A percentile compares a stretch with the other conserved stretches of the same genome.
These are phyloP conservation scores for Exophiala oligosperma DNA, from an alignment of 2,329 filamentous ascomycete genomes.

Conservation along the genomic window DNA sequence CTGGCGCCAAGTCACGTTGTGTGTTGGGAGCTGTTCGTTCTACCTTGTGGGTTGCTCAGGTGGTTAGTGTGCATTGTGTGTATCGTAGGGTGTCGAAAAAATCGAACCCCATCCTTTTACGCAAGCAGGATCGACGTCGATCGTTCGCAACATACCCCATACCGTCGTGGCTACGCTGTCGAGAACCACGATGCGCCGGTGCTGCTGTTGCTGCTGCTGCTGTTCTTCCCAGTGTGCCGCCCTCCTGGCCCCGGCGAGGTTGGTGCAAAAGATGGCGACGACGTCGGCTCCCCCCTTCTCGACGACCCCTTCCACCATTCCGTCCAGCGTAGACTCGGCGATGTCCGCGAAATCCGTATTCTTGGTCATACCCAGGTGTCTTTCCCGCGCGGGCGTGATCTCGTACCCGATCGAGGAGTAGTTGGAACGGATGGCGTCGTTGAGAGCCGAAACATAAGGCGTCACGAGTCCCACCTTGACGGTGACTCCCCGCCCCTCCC, in stretches of 20 bases:
- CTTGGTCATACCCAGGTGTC: constrained; percentile 37
- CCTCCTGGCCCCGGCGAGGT: constrained; percentile 42
- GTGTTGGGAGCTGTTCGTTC: no score
- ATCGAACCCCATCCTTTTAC: constrained; percentile 40
- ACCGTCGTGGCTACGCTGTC: constrained; percentile 47
- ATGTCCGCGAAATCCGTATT: constrained; percentile 43
- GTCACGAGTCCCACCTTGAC: constrained; percentile 41
- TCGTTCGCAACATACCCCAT: constrained; percentile 41
- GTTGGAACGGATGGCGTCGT: constrained; percentile 40
- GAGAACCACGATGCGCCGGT: constrained; percentile 35
- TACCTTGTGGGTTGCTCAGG: no score
- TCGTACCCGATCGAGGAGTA: constrained; percentile 31
- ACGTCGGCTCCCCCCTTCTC: constrained; percentile 34
- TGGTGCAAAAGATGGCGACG: constrained; percentile 47
- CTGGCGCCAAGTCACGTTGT: no score
- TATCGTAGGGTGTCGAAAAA: constrained; percentile 20
- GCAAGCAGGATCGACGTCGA: constrained; percentile 24
- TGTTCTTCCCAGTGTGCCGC: constrained; percentile 40
- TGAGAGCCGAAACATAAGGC: constrained; percentile 44
- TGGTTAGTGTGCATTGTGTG: no score
- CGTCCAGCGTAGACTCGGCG: constrained; percentile 30
- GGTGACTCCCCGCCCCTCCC: constrained; percentile 20
- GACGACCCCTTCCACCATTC: constrained; percentile 13
- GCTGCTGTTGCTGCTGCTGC: not conserved
- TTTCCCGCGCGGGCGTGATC: constrained; percentile 26